These are phyloP conservation scores for Lupinus albus DNA, from an alignment of 306 rosid genomes.

Conservation along the genomic window DNA sequence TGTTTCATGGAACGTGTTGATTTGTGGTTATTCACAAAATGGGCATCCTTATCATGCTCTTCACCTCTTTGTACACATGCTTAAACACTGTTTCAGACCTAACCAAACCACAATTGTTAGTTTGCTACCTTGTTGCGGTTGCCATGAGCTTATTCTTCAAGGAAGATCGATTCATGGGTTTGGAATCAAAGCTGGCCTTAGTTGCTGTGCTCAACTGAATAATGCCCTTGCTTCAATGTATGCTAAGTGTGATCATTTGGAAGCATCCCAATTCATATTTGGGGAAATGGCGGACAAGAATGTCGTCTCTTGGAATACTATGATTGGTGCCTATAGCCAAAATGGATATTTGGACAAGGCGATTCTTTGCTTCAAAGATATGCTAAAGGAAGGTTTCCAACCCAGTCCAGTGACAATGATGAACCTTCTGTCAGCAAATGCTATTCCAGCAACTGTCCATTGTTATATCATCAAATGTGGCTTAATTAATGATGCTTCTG, in stretches of 20 bases:
- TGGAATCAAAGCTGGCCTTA: constrained; percentile 44
- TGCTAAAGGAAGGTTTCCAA: constrained; percentile 54
- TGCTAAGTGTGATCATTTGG: constrained; percentile 67
- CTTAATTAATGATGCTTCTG: constrained; percentile 51
- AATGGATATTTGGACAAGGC: constrained; percentile 60
- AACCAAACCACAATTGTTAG: constrained; percentile 45
- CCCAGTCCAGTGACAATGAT: constrained; percentile 65
- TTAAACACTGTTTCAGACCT: constrained; percentile 40
- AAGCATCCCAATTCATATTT: constrained; percentile 59
- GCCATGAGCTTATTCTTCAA: constrained; percentile 30
- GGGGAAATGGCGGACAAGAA: constrained; percentile 56
- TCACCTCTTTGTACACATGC: constrained; percentile 41
- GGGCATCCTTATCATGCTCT: constrained; percentile 37
- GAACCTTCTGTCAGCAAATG: constrained; percentile 69
- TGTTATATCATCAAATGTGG: constrained; percentile 63
- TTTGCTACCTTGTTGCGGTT: constrained; percentile 43
- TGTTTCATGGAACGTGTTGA: constrained; percentile 77
- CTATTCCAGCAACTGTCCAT: constrained; percentile 54
- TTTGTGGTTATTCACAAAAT: constrained; percentile 65
- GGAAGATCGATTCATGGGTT: constrained; percentile 48
- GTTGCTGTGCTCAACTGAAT: constrained; percentile 40
- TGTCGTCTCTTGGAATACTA: constrained; percentile 82
- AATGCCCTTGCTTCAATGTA: constrained; percentile 72
- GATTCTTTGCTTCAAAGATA: constrained; percentile 55
- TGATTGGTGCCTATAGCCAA: constrained; percentile 73